Evolutionary conservation across 2,329 filamentous ascomycete species (phyloP), one percentile per base, ranked within the genome.

Genomic region (Myriosclerotinia duriaeana): DNA sequence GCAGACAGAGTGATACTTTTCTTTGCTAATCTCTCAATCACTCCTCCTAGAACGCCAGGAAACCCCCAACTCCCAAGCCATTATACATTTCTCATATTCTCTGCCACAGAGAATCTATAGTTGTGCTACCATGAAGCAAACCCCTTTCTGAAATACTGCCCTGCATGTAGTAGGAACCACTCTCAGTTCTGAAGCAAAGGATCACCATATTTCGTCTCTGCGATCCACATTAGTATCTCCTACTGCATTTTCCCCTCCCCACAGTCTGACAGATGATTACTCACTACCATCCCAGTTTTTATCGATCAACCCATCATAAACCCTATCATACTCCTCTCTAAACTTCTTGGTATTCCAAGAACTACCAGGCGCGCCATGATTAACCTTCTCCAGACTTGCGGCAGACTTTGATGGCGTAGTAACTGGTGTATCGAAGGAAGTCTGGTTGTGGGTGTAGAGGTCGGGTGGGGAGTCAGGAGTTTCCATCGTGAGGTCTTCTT

Each of bases 291-390:
- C 82, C 71, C 83, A 84, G 53, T 84, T 80, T 71, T 79, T 79
- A 73, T 87, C 83, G 59, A 84, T 72, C 56, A 87, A 71, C 69
- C 72, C 73, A 38, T 82, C 80, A 78, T 80, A 79, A 22, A 81
- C 82, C 36, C 82, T 69, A 53, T 80, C 77, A 70, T 79, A 82
- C 65, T 87, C 85, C 67, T 87, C 85, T 68, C 81, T 75, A 6
- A 83, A 82, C 72, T 85, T 86, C 75, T 83, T 84, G 69, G 80
- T 85, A 70, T 79, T 80, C 84, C 84, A 87, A 11, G 77, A 77
- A 55, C 80, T 81, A 3, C 84, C 81, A 9, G 83, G 82, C 68
- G 78, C 76, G 46, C 78, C 66, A 71, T 71, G 70, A 72, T 74
- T 71, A 50, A 67, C 58, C 65, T 74, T 74, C 11, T 61, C 58